Evolutionary conservation across 116 monocot species (phyloP).

Genomic region (Cymodocea nodosa): DNA sequence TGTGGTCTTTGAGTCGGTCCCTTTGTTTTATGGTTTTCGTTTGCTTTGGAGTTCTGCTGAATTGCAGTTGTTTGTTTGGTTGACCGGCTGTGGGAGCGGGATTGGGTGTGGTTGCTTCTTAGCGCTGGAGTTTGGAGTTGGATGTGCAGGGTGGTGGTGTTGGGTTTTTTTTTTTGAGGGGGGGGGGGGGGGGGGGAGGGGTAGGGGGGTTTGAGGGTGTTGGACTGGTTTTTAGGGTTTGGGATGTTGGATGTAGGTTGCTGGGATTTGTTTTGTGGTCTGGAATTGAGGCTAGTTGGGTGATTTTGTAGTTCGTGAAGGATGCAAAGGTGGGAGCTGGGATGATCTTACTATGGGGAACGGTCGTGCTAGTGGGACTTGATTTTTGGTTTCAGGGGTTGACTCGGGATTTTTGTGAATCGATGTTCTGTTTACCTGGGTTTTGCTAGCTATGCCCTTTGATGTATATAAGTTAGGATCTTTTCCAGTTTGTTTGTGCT

Average conservation of each 20-base stretch:
- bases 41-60: no score
- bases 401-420: not conserved
- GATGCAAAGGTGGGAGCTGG: not conserved
- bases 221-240: not conserved
- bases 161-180: not conserved
- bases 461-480: no score
- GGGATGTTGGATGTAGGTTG: conserved; percentile 1
- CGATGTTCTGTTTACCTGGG: not conserved
- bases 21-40: no score
- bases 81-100: not conserved
- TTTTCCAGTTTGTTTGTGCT: no score
- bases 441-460: not conserved
- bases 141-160: not conserved
- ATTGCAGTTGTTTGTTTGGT: not conserved
- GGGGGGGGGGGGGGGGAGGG: not conserved
- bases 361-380: not conserved
- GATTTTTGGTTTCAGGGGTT: not conserved
- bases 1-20: no score
- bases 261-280: not conserved
- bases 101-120: not conserved
- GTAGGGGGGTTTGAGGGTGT: not conserved
- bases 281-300: not conserved
- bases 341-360: not conserved
- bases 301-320: not conserved
- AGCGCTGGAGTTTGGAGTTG: not conserved